phyloP scores from a whole-genome alignment of 2,329 filamentous ascomycete genomes.

The Celoporthe dispersa region DNA sequence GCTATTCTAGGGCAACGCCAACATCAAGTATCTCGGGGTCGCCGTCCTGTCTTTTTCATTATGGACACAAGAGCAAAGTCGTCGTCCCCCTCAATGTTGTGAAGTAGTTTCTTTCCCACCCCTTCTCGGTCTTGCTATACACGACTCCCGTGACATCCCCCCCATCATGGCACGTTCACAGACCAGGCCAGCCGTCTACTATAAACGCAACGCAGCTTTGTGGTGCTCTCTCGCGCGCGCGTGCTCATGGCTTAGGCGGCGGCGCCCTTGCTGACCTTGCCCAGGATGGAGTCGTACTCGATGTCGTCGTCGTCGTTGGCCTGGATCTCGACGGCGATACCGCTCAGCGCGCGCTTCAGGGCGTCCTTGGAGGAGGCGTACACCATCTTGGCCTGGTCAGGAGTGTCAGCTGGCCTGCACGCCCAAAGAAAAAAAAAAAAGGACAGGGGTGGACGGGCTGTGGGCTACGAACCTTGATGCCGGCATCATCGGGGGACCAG shows the following conservation, averaged over 20 bases:
- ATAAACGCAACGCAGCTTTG: conserved; percentile 25
- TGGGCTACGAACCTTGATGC: conserved; percentile 66
- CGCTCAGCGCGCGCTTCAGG: conserved; percentile 78
- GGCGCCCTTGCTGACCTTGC: conserved; percentile 66
- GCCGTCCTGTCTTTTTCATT: conserved; percentile 25
- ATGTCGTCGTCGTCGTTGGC: conserved; percentile 85
- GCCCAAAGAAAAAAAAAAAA: too few species aligned
- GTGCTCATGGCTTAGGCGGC: conserved; percentile 38
- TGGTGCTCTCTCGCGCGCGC: conserved; percentile 7
- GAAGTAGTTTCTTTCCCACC: conserved; percentile 14
- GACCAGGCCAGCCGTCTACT: conserved; percentile 19
- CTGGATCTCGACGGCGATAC: conserved; percentile 77
- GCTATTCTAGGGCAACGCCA: conserved; percentile 27
- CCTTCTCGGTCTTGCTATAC: conserved; percentile 3
- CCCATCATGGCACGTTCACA: conserved; percentile 9
- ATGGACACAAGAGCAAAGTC: conserved; percentile 27
- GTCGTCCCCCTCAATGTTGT: conserved; percentile 21
- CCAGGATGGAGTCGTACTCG: conserved; percentile 74
- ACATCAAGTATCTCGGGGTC: conserved; percentile 23
- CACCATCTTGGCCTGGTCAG: conserved; percentile 78
- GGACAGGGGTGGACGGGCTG: conserved; percentile 30
- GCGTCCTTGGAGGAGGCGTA: conserved; percentile 89
- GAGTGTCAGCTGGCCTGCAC: conserved; percentile 5
- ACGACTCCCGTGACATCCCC: conserved; percentile 10
- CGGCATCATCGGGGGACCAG: conserved; percentile 82